phyloP scores from a whole-genome alignment of 1,284 basidiomycete genomes.

The Phellopilus nigrolimitatus region DNA sequence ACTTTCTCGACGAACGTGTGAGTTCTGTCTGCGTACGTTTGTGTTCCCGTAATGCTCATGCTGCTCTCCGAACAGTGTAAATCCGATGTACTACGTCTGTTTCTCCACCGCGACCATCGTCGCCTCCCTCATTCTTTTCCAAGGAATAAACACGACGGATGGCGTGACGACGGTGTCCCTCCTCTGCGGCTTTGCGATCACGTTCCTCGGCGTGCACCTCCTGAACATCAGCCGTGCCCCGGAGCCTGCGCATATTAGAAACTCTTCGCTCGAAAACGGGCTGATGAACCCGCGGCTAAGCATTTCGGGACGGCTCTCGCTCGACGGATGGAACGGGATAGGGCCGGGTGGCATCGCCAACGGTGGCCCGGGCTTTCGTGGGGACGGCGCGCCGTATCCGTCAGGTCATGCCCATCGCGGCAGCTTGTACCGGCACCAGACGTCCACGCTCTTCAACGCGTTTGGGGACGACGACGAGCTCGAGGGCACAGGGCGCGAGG shows the following conservation, averaged over 20 bases:
- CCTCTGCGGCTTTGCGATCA: slow-evolving; percentile 82
- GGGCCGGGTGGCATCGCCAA: slow-evolving; percentile 29
- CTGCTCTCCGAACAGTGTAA: slow-evolving; percentile 58
- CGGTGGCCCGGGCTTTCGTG: slow-evolving; percentile 31
- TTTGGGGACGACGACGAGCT: slow-evolving; percentile 42
- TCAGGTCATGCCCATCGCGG: slow-evolving; percentile 39
- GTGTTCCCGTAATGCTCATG: slow-evolving; percentile 2
- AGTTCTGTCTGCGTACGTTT: slow-evolving; percentile 31
- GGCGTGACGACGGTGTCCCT: slow-evolving; percentile 81
- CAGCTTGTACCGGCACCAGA: slow-evolving; percentile 59
- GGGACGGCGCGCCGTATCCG: slow-evolving; percentile 32
- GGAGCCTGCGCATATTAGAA: slow-evolving; percentile 44
- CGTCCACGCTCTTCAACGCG: slow-evolving; percentile 56
- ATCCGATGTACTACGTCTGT: slow-evolving; percentile 98
- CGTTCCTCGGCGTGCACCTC: slow-evolving; percentile 90
- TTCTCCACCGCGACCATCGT: slow-evolving; percentile 97
- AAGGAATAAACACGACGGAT: slow-evolving; percentile 91
- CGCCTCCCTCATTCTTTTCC: slow-evolving; percentile 94
- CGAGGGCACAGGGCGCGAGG: slow-evolving; percentile 25
- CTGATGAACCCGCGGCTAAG: slow-evolving; percentile 73
- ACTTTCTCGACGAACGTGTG: slow-evolving; percentile 98
- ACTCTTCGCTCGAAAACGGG: slow-evolving; percentile 64
- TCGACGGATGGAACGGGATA: slow-evolving; percentile 64
- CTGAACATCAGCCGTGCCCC: slow-evolving; percentile 79
- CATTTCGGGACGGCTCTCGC: slow-evolving; percentile 61